These are phyloP conservation scores for Scheffersomyces illinoinensis DNA, from an alignment of 1,139 yeast genomes.

Conservation along the genomic window DNA sequence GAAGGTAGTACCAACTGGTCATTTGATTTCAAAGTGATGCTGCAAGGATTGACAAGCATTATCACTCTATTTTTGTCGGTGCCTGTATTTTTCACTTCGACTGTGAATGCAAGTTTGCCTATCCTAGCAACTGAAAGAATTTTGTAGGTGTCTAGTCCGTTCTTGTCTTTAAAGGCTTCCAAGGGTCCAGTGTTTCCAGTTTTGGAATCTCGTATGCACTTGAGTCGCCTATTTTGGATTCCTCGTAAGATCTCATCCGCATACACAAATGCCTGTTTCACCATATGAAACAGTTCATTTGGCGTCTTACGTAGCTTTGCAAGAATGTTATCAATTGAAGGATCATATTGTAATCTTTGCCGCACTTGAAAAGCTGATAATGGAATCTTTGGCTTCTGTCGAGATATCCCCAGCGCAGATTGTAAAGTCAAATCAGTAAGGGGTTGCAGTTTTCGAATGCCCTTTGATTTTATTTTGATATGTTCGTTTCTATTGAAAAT, in stretches of 20 bases:
- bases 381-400: neutral
- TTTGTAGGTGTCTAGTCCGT: neutral
- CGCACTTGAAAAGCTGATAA: neutral
- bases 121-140: constrained; percentile 6
- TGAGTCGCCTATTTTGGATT: neutral
- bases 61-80: neutral
- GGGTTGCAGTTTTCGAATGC: neutral
- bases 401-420: neutral
- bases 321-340: neutral
- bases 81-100: constrained; percentile 7
- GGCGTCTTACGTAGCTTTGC: neutral
- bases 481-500: neutral
- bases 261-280: neutral
- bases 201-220: neutral
- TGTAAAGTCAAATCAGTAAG: neutral
- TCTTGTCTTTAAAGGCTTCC: neutral
- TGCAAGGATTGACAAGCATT: constrained; percentile 6
- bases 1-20: constrained; percentile 7
- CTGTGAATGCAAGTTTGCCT: constrained; percentile 24
- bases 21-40: constrained; percentile 5
- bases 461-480: neutral
- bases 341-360: neutral
- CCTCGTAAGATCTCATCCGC: neutral
- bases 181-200: neutral
- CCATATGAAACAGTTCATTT: neutral